Percentiles rank a stretch among this genome's conserved stretches.
Evolutionary conservation across 148 eudicot genomes (phyloP).

Genomic region (Limonium bicolor): DNA sequence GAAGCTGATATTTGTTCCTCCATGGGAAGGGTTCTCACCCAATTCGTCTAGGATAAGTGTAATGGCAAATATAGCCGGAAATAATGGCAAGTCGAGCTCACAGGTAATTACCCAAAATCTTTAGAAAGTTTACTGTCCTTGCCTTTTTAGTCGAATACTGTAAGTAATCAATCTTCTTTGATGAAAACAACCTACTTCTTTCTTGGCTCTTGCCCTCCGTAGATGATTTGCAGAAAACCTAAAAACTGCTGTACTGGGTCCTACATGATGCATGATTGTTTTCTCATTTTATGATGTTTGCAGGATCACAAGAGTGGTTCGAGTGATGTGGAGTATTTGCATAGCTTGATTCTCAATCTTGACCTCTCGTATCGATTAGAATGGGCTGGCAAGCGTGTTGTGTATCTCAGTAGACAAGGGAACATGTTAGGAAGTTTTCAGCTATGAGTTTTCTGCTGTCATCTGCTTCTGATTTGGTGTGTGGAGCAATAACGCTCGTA

Average conservation of each 20-base stretch:
- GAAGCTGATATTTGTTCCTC: conserved; percentile 84
- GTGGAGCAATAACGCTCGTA: too few relatives aligned
- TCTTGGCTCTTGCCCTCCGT: background rate
- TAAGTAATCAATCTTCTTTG: background rate
- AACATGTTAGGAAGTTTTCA: conserved; percentile 64
- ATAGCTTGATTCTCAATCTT: conserved; percentile 53
- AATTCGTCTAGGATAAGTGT: conserved; percentile 83
- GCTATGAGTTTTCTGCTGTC: too few relatives aligned
- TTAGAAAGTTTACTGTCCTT: background rate
- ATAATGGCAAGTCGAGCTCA: conserved; percentile 26
- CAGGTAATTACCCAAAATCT: conserved; percentile 30
- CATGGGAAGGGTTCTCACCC: conserved; percentile 99
- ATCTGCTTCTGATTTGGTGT: too few relatives aligned
- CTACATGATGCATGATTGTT: too few relatives aligned
- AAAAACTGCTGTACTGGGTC: background rate
- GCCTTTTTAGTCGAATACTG: background rate
- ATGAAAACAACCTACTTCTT: background rate
- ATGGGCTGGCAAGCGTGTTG: conserved; percentile 72
- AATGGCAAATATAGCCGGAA: conserved; percentile 55
- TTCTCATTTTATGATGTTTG: too few relatives aligned
- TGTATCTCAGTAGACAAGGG: conserved; percentile 50
- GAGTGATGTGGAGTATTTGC: conserved; percentile 46
- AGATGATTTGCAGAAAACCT: background rate
- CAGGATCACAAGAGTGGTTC: conserved; percentile 33
- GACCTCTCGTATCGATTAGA: conserved; percentile 78